Base-by-base conservation (phyloP, 169 alveolate species). In the Cryptosporidium ryanae region DNA sequence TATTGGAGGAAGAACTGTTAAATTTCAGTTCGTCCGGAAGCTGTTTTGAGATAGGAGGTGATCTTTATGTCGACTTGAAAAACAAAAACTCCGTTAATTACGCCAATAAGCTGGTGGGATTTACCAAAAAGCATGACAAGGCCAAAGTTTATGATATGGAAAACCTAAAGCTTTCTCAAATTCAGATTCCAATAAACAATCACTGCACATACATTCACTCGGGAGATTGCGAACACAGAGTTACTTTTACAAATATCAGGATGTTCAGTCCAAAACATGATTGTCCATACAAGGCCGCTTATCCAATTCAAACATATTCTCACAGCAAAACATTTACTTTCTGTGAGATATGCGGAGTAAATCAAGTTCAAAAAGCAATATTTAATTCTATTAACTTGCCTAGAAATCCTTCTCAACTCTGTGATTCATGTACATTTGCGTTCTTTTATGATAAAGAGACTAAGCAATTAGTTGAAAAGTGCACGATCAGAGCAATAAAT, bases 161-260 rank as follows among this genome's bases (percentile, higher is more conserved):
- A 31, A 90, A 90, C 43, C 94, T 95, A 21, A 55, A 66, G 38
- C 44, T 94, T n/a, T 34, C 65, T 44, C 82, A 94, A 55, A 65
- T 94, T 48, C 82, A 92, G 82, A 84, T 94, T 29, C 95, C 94
- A 4, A 48, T 94, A 43, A 93, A 92, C 64, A 55, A 63, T 27
- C 91, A 83, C n/a, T 94, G 96, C 5, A 90, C 90, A 57, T 89
- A 91, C 54, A 76, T 94, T 6, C 96, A 94, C 67, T 92, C 94
- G 63, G 96, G 96, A 12, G 96, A 93, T 82, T 94, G 96, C 65
- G 96, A 94, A 52, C 96, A 94, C 82, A 59, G 96, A 63, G 49
- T 94, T 32, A 84, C 93, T 76, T 87, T 94, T 43, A 92, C 93
- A 18, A 89, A 91, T 44, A 66, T 94, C 21, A 67, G 96, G 29